These are phyloP conservation scores for Anthracocystis walkeri DNA, from an alignment of 1,284 basidiomycete genomes.

Conservation along the genomic window DNA sequence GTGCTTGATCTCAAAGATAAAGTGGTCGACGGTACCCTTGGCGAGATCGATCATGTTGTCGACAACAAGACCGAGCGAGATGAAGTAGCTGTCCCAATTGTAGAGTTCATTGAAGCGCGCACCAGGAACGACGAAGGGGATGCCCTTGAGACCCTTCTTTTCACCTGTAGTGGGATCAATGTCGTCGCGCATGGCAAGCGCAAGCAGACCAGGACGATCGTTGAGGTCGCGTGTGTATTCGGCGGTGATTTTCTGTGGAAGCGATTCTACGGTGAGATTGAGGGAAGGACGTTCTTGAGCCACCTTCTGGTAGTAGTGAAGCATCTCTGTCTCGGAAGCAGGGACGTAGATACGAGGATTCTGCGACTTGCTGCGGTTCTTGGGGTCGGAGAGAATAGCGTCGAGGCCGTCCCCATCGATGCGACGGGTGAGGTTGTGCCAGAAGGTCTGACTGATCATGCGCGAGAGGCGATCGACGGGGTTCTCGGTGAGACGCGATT, in stretches of 20 bases:
- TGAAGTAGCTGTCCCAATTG: constrained; percentile 80
- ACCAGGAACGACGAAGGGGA: constrained; percentile 94
- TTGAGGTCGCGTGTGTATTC: constrained; percentile 92
- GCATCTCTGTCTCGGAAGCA: constrained; percentile 89
- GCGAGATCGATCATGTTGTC: constrained; percentile 94
- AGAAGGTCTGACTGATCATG: constrained; percentile 98
- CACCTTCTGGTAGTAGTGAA: constrained; percentile 82
- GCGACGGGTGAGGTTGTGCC: constrained; percentile 94
- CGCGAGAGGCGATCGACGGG: constrained; percentile 95
- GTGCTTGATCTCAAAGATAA: constrained; percentile 98
- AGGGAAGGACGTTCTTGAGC: constrained; percentile 75
- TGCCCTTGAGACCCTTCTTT: constrained; percentile 82
- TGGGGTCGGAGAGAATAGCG: constrained; percentile 95
- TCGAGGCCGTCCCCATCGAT: constrained; percentile 98
- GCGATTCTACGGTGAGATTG: constrained; percentile 87
- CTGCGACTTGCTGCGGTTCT: constrained; percentile 73
- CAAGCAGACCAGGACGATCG: constrained; percentile 90
- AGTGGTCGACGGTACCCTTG: constrained; percentile 97
- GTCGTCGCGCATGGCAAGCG: constrained; percentile 90
- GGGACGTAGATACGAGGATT: constrained; percentile 92
- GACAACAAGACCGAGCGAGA: constrained; percentile 90
- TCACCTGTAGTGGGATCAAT: constrained; percentile 72
- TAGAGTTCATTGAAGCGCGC: constrained; percentile 95
- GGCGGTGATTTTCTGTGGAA: constrained; percentile 90
- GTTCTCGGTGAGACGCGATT: constrained; percentile 93